Evolutionary conservation across 2,329 filamentous ascomycete species (phyloP), one percentile per base, ranked within the genome.

Genomic region (Myriosclerotinia scirpicola): DNA sequence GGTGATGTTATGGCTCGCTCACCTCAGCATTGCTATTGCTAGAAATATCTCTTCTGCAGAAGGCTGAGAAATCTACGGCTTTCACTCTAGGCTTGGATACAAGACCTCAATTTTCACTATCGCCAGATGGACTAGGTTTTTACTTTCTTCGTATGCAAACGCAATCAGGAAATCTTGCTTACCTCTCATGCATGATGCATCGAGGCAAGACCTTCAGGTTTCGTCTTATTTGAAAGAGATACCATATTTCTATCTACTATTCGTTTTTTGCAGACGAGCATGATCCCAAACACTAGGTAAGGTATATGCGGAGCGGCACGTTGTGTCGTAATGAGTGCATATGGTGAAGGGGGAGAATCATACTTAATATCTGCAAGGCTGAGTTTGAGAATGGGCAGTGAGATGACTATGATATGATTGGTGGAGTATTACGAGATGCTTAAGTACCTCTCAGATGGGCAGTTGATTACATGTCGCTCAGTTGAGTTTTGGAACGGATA

Each of bases 1-100:
- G 34, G 17, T 22, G 5, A 11, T 38, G 34, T 22, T 38, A 14
- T 38, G 17, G 44, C 58, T 60, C 58, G 44, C 58, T 60, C 58
- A 38, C 58, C 50, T 50, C 58, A 60, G 58, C 44, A 7, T 20
- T 60, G n/a, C 44, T 50, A 40, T 60, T 60, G 44, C 58, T 50
- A 60, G 58, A 36, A 60, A 8, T 44, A 38, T 50, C 44, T 12
- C 20, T 15, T 7, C 12, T 22, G 20, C 36, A 11, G 30, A 22
- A 48, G 12, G 14, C 12, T 50, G 30, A 48, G 30, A 20, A 20
- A 60, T 60, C 56, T 46, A 36, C 44, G 17, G 1, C 6, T 22
- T 60, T 8, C 5, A 20, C n/a, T 22, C 44, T 36, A 20, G 44
- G 36, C 36, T 36, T 11, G 17, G 26, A 1, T 3, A 42, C 26